phyloP scores from a whole-genome alignment of 176 grass and related monocot species.

The Tillandsia leiboldiana region DNA sequence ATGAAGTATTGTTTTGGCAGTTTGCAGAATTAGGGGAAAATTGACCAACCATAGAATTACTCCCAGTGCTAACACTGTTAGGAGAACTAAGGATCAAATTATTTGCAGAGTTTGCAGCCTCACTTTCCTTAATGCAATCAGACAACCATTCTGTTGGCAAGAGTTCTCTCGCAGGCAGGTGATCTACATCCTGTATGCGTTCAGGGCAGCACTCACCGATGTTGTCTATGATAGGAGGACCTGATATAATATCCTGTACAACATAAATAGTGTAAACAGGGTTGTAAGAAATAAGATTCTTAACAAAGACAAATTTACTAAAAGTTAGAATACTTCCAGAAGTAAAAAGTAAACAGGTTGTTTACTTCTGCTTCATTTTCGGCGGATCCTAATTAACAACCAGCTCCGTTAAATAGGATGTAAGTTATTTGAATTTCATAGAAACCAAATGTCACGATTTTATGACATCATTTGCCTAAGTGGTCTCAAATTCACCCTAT shows the following conservation, averaged over 20 bases:
- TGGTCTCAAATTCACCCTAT: too few relatives aligned
- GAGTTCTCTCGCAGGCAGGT: conserved; percentile 5
- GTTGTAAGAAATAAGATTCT: conserved; percentile 12
- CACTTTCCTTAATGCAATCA: conserved; percentile 12
- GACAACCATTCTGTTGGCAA: conserved; percentile 3
- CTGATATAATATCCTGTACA: conserved; percentile 35
- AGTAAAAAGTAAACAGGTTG: too few relatives aligned
- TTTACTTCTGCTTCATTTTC: too few relatives aligned
- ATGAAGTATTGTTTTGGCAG: neutral
- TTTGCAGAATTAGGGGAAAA: conserved; percentile 2
- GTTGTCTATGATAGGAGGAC: conserved; percentile 25
- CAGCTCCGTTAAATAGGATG: too few relatives aligned
- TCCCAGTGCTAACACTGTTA: conserved; percentile 1
- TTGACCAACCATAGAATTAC: conserved; percentile 1
- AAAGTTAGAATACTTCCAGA: too few relatives aligned
- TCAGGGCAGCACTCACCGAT: conserved; percentile 4
- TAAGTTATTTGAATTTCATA: too few relatives aligned
- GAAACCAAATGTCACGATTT: too few relatives aligned
- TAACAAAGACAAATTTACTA: too few relatives aligned
- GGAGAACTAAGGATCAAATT: conserved; percentile 13
- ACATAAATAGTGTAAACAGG: neutral
- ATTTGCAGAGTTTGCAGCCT: conserved; percentile 5
- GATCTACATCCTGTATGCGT: conserved; percentile 14
- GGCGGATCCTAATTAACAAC: too few relatives aligned
- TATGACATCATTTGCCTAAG: too few relatives aligned